Percentiles rank a stretch among this genome's conserved stretches.
These are phyloP conservation scores for Aspergillus cejpii DNA, from an alignment of 2,329 filamentous ascomycete genomes.

Conservation along the genomic window DNA sequence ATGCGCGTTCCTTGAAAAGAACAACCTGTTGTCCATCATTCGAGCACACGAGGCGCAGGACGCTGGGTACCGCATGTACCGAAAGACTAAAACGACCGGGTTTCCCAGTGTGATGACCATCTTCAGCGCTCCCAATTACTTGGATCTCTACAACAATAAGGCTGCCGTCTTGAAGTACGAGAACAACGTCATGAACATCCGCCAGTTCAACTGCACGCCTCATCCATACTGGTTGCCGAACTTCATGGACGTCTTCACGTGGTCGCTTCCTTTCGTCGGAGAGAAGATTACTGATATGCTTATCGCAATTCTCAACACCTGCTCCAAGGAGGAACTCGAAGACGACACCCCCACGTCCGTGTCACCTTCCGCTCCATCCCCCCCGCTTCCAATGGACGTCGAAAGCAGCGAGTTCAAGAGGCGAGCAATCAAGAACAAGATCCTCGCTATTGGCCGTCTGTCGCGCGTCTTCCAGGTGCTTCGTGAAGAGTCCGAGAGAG, in stretches of 20 bases:
- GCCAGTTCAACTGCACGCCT: conserved; percentile 98
- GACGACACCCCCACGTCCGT: conserved; percentile 74
- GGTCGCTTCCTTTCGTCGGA: conserved; percentile 96
- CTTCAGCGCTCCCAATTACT: conserved; percentile 96
- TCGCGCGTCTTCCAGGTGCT: conserved; percentile 98
- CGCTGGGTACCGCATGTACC: conserved; percentile 97
- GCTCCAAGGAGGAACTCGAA: conserved; percentile 96
- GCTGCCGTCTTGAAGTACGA: conserved; percentile 98
- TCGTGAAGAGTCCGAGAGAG: conserved; percentile 91
- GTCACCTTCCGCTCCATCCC: conserved; percentile 64
- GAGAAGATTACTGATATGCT: conserved; percentile 99
- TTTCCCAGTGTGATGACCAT: conserved; percentile 99
- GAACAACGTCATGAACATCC: conserved; percentile 99
- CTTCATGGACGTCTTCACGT: conserved; percentile 99
- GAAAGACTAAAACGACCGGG: conserved; percentile 94
- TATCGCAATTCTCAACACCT: conserved; percentile 95
- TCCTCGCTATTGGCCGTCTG: conserved; percentile 89
- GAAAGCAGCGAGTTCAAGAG: conserved; percentile 91
- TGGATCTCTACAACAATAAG: conserved; percentile 99
- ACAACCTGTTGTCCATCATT: conserved; percentile 94
- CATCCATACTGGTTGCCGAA: conserved; percentile 99
- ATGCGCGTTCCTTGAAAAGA: conserved; percentile 97
- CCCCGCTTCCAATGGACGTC: conserved; percentile 64
- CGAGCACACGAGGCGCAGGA: conserved; percentile 97
- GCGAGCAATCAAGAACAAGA: conserved; percentile 99